These are phyloP conservation scores for Exophiala sp. DNA, from an alignment of 2,329 filamentous ascomycete species.

Conservation along the genomic window DNA sequence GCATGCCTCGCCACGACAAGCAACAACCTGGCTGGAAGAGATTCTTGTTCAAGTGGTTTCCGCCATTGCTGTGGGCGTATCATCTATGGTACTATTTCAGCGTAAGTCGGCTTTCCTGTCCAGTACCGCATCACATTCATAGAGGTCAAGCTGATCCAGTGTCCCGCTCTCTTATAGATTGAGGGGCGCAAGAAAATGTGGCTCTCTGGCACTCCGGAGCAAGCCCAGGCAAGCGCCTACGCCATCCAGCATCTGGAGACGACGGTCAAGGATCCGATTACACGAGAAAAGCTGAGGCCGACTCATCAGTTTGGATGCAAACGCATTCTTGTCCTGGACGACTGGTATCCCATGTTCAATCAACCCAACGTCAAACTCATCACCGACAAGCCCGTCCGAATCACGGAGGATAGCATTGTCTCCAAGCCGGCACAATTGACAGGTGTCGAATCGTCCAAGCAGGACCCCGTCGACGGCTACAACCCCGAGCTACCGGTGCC, in stretches of 20 bases:
- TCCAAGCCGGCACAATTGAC: background rate
- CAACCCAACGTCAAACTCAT: constrained; percentile 5
- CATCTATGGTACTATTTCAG: constrained; percentile 4
- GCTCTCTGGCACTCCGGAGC: background rate
- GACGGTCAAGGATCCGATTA: constrained; percentile 4
- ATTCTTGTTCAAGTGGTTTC: constrained; percentile 1
- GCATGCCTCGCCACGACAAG: constrained; percentile 2
- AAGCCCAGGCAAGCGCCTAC: background rate
- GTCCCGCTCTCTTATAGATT: constrained; percentile 2
- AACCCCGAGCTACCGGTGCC: background rate
- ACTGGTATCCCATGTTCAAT: constrained; percentile 7
- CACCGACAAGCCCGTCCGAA: constrained; percentile 5
- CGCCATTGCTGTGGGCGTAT: constrained; percentile 3
- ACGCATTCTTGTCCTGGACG: constrained; percentile 5
- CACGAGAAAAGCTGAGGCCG: constrained; percentile 2
- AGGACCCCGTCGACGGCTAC: background rate
- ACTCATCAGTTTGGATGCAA: constrained; percentile 1
- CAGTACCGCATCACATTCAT: no score
- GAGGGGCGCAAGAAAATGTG: constrained; percentile 5
- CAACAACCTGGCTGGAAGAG: background rate
- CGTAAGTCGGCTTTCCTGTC: no score
- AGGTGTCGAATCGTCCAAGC: background rate
- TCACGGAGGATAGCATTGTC: constrained; percentile 3
- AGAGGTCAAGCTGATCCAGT: no score
- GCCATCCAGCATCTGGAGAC: background rate